A percentile compares a stretch with the other conserved stretches of the same genome.
Evolutionary conservation across 2,329 filamentous ascomycete genomes (phyloP).

Genomic region (Sporothrix sp.): DNA sequence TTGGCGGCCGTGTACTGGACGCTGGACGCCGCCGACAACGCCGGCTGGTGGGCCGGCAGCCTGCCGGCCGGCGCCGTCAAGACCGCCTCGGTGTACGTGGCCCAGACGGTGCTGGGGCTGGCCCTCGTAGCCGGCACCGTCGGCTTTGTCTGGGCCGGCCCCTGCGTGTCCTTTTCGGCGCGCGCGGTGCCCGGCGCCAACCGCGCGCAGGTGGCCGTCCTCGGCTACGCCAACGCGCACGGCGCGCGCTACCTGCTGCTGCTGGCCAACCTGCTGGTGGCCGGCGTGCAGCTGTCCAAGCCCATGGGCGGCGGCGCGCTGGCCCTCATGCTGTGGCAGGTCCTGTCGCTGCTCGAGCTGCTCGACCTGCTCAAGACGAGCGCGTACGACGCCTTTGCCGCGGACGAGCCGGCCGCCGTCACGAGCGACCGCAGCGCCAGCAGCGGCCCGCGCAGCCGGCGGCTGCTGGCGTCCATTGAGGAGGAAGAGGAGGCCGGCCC

Average conservation of each 20-base stretch:
- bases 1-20: constrained; percentile 77
- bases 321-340: constrained; percentile 75
- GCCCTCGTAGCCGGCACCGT: constrained; percentile 75
- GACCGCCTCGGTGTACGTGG: constrained; percentile 62
- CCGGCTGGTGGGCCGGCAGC: constrained; percentile 57
- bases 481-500: constrained; percentile 3
- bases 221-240: constrained; percentile 89
- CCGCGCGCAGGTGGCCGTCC: constrained; percentile 57
- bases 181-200: constrained; percentile 33
- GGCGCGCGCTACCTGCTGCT: constrained; percentile 84
- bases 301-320: constrained; percentile 87
- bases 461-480: constrained; percentile 10
- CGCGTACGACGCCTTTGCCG: neutral
- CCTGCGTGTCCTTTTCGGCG: constrained; percentile 65
- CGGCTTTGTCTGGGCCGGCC: constrained; percentile 77
- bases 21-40: constrained; percentile 80
- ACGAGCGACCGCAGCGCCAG: neutral
- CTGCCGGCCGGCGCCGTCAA: constrained; percentile 57
- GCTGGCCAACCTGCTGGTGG: constrained; percentile 66
- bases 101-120: constrained; percentile 70
- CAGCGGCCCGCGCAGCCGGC: neutral
- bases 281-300: constrained; percentile 74
- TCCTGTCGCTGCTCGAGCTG: constrained; percentile 65
- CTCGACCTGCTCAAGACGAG: constrained; percentile 49
- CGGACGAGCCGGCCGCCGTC: neutral